Evolutionary conservation across 2,329 filamentous ascomycete species (phyloP), one percentile per base, ranked within the genome.

Genomic region (Cladophialophora exuberans): DNA sequence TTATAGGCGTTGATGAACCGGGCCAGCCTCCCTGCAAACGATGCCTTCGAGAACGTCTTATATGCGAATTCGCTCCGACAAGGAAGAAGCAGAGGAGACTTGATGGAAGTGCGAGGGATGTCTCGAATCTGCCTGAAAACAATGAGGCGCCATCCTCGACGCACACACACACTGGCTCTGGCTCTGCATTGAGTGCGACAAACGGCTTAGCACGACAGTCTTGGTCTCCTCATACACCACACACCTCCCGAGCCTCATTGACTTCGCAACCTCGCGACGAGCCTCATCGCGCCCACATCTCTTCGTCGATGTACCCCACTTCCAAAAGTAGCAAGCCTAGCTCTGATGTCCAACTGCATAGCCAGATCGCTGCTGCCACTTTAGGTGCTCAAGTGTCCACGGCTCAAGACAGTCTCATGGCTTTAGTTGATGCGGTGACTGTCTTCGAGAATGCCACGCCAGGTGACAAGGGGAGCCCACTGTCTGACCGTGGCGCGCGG

Each of bases 51-150:
- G 94, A 99, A 78, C 90, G 87, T 76, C 97, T 97, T 72, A 88
- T 96, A 67, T 99, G 94, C 78, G 96, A 88, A 80, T 99, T 99
- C 78, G 96, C 91, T 60, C 90, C 91, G 17, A 97, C 92, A 26
- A 83, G 94, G 46, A 86, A 94, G 69, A 97, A 97, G 84, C 85
- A 91, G 69, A 95, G 94, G 79, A 81, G 45, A 49, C 49, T 52
- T 23, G 54, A 61, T 33, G 58, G 58, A 26, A 55, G 54, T 4
- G 54, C 58, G 33, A 52, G 58, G 50, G 51, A 55, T 28, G 48
- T 57, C 26, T 54, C 57, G 7, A 13, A 44, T 13, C 39, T 36
- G 5, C 44, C 28, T 36, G 49, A 49, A 23, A 31, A 50, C 41
- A 41, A 22, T 18, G 33, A 48, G 18, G 30, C 45, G 3, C 53